Evolutionary conservation across 1,284 basidiomycete genomes (phyloP).

Genomic region (Pascua sp.): DNA sequence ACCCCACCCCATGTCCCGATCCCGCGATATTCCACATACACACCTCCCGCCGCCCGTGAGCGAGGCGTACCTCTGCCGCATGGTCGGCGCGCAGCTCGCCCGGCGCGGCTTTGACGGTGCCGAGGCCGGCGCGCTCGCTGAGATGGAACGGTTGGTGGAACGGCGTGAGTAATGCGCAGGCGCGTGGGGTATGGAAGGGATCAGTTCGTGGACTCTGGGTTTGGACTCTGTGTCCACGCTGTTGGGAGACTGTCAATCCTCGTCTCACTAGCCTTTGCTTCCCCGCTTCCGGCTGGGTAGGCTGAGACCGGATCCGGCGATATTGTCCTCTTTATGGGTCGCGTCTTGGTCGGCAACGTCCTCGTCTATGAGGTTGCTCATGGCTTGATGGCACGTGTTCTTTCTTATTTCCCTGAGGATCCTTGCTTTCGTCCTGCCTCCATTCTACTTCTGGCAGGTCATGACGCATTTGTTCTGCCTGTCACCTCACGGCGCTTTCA

Average conservation of each 20-base stretch:
- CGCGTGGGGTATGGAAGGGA: too few species aligned
- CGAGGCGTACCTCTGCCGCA: slow-evolving; percentile 27
- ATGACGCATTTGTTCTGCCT: not conserved
- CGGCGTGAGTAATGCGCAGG: slow-evolving; percentile 28
- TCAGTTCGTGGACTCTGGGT: too few species aligned
- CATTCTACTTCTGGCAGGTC: not conserved
- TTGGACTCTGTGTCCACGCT: not conserved
- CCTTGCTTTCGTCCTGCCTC: not conserved
- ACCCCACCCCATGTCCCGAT: slow-evolving; percentile 3
- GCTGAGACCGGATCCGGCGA: not conserved
- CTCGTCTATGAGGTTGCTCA: too few species aligned
- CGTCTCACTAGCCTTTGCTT: too few species aligned
- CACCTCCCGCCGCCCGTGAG: slow-evolving; percentile 25
- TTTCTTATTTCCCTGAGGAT: too few species aligned
- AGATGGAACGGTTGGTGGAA: slow-evolving; percentile 41
- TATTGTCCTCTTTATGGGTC: not conserved
- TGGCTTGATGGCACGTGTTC: too few species aligned
- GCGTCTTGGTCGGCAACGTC: not conserved
- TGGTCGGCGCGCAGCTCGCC: slow-evolving; percentile 28
- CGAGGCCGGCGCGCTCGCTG: slow-evolving; percentile 40
- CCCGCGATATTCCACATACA: slow-evolving; percentile 1
- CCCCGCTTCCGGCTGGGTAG: too few species aligned
- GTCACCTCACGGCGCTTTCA: not conserved
- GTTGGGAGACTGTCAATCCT: too few species aligned
- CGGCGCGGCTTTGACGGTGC: slow-evolving; percentile 38